Evolutionary conservation across 176 grass and related monocot species (phyloP).

Genomic region (Aegilops speltoides): DNA sequence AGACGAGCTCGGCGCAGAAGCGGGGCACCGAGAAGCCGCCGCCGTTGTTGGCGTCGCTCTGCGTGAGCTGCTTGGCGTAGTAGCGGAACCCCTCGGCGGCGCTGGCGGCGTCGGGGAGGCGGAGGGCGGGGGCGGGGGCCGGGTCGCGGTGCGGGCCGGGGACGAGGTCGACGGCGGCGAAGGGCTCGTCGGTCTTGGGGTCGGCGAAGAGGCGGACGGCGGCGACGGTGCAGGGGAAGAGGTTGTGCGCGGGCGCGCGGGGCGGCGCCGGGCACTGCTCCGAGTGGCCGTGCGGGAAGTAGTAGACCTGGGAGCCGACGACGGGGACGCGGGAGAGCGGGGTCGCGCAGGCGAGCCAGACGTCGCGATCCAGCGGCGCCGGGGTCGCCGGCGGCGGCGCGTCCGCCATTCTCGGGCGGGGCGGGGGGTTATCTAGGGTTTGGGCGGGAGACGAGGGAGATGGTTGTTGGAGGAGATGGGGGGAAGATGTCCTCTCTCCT

Average conservation of each 20-base stretch:
- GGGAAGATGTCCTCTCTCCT: background rate
- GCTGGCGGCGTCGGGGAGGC: too few species aligned
- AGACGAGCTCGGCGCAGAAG: slow-evolving; percentile 64
- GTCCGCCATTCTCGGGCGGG: background rate
- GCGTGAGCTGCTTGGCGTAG: slow-evolving; percentile 67
- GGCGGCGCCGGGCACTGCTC: slow-evolving; percentile 52
- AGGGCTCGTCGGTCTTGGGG: slow-evolving; percentile 55
- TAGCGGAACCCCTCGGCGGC: background rate
- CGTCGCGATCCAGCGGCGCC: slow-evolving; percentile 6
- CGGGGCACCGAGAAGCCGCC: slow-evolving; percentile 76
- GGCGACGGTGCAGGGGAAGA: slow-evolving; percentile 51
- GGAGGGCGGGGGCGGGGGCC: background rate
- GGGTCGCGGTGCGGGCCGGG: slow-evolving; percentile 18
- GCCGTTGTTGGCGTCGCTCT: slow-evolving; percentile 91
- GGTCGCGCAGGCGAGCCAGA: slow-evolving; percentile 63
- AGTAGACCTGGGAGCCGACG: slow-evolving; percentile 59
- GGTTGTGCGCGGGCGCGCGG: background rate
- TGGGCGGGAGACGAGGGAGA: background rate
- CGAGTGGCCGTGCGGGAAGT: slow-evolving; percentile 74
- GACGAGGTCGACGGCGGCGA: slow-evolving; percentile 38
- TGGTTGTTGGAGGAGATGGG: background rate
- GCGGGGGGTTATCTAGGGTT: background rate
- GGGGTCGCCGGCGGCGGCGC: background rate
- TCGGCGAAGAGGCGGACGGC: slow-evolving; percentile 43
- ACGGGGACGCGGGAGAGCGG: slow-evolving; percentile 45